Evolutionary conservation across 345 rosid species (phyloP).

Genomic region (Rhizophora apiculata): DNA sequence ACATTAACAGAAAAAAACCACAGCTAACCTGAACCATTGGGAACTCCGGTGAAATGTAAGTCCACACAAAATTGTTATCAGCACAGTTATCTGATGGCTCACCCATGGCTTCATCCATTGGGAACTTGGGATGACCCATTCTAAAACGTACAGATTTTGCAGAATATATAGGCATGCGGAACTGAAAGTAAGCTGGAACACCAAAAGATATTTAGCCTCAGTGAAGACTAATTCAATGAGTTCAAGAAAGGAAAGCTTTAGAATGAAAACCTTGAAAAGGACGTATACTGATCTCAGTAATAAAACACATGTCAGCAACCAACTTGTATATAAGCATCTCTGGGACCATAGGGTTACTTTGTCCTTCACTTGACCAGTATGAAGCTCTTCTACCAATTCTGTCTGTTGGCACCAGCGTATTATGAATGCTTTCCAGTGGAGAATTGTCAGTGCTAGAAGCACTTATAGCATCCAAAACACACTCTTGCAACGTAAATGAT

Average conservation of each 20-base stretch:
- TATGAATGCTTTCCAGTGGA: conserved; percentile 70
- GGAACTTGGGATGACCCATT: conserved; percentile 51
- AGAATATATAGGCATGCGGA: conserved; percentile 72
- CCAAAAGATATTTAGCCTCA: conserved; percentile 14
- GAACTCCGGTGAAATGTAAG: conserved; percentile 80
- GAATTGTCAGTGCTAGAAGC: conserved; percentile 94
- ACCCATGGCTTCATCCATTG: conserved; percentile 22
- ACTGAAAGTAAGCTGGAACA: conserved; percentile 72
- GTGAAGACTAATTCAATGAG: conserved; percentile 1
- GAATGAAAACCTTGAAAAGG: conserved; percentile 70
- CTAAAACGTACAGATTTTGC: conserved; percentile 67
- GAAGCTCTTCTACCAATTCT: conserved; percentile 50
- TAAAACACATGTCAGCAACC: conserved; percentile 58
- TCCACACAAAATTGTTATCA: conserved; percentile 57
- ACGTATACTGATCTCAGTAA: conserved; percentile 64
- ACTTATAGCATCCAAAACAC: conserved; percentile 53
- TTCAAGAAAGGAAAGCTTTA: not conserved
- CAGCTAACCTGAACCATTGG: conserved; percentile 82
- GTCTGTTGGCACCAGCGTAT: conserved; percentile 62
- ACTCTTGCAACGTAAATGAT: conserved; percentile 36
- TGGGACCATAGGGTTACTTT: conserved; percentile 59
- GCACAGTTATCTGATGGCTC: conserved; percentile 28
- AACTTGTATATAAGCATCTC: conserved; percentile 79
- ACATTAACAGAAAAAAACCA: not conserved
- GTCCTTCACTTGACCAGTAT: conserved; percentile 95